Evolutionary conservation across 306 rosid genomes (phyloP).

Genomic region (Cicer pinnatifidum): DNA sequence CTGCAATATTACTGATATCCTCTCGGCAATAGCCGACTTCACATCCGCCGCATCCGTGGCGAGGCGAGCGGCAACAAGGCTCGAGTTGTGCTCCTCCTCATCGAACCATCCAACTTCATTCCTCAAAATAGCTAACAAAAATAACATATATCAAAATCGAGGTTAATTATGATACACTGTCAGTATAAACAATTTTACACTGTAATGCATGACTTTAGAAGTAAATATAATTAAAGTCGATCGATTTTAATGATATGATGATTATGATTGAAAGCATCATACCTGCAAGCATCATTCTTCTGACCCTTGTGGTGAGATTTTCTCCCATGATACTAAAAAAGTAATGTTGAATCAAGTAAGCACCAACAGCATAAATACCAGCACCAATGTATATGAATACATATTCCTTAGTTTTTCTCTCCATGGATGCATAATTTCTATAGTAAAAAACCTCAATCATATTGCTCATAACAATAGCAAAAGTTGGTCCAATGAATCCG

Average conservation of each 20-base stretch:
- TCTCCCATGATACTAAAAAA: slow-evolving; percentile 98
- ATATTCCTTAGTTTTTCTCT: slow-evolving; percentile 87
- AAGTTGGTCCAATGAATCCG: slow-evolving; percentile 94
- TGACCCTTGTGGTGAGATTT: slow-evolving; percentile 96
- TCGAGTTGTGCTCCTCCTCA: slow-evolving; percentile 97
- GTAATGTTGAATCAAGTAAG: slow-evolving; percentile 96
- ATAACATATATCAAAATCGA: not conserved
- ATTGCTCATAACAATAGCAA: slow-evolving; percentile 97
- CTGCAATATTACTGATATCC: slow-evolving; percentile 91
- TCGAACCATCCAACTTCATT: slow-evolving; percentile 99
- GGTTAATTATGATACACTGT: too few relatives aligned
- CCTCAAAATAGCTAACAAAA: slow-evolving; percentile 71
- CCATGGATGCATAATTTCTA: slow-evolving; percentile 79
- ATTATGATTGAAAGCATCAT: too few relatives aligned
- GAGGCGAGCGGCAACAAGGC: slow-evolving; percentile 80
- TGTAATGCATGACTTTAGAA: too few relatives aligned
- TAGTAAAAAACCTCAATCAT: slow-evolving; percentile 97
- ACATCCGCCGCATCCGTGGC: slow-evolving; percentile 98
- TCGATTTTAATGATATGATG: too few relatives aligned
- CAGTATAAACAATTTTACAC: too few relatives aligned
- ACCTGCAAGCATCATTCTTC: slow-evolving; percentile 99
- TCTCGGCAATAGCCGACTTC: slow-evolving; percentile 94
- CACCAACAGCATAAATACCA: slow-evolving; percentile 90
- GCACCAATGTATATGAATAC: slow-evolving; percentile 95
- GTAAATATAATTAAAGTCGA: too few relatives aligned